Conservation (phyloP, 352 stramenopile genomes). For the Phytophthora citricola region DNA sequence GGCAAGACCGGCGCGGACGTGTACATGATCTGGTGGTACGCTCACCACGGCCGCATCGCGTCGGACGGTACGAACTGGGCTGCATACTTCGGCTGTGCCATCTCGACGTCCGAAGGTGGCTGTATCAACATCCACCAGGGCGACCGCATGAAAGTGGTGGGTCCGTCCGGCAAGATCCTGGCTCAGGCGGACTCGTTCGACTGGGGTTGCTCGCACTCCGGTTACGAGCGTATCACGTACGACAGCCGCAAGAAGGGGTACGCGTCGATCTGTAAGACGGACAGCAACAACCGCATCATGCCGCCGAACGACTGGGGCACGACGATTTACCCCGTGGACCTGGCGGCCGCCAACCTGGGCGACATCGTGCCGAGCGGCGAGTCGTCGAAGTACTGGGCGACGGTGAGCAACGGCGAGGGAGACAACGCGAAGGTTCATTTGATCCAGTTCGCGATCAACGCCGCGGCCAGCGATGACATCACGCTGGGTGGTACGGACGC, state of each 20-base stretch:
- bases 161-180: slow-evolving; percentile 40
- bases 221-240: slow-evolving; percentile 66
- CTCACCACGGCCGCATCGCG: slow-evolving; percentile 61
- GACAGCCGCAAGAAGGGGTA: slow-evolving; percentile 52
- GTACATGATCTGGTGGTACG: slow-evolving; percentile 78
- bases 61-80: slow-evolving; percentile 69
- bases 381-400: slow-evolving; percentile 60
- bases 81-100: slow-evolving; percentile 60
- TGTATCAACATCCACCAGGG: slow-evolving; percentile 78
- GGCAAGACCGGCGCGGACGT: slow-evolving; percentile 46
- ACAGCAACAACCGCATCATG: slow-evolving; percentile 78
- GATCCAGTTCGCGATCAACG: slow-evolving; percentile 60
- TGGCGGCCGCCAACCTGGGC: slow-evolving; percentile 54
- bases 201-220: slow-evolving; percentile 67
- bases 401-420: slow-evolving; percentile 55
- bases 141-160: slow-evolving; percentile 70
- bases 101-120: slow-evolving; percentile 56
- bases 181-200: slow-evolving; percentile 53
- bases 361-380: slow-evolving; percentile 51
- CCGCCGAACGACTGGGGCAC: slow-evolving; percentile 50
- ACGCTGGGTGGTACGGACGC: slow-evolving; percentile 45
- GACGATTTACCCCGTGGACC: slow-evolving; percentile 64
- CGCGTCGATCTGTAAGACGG: slow-evolving; percentile 65
- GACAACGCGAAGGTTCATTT: slow-evolving; percentile 58
- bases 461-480: slow-evolving; percentile 53